Percentiles rank a stretch among this genome's conserved stretches.
Conservation (phyloP, 108 stramenopile genomes). For the Conticribra guillardii region DNA sequence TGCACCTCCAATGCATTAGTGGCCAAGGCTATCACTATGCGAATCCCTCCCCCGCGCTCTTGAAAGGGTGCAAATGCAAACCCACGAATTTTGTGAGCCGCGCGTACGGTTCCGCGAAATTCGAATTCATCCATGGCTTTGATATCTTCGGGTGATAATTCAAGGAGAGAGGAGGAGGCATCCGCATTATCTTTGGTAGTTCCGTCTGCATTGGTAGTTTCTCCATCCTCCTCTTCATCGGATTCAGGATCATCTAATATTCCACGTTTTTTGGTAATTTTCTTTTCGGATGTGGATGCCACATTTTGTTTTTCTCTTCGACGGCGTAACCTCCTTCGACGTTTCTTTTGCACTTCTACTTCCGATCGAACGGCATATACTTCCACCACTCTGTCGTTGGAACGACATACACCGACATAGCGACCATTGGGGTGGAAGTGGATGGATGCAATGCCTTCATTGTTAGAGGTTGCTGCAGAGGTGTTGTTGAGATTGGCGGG, state of each 20-base stretch:
- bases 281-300: constrained; percentile 30
- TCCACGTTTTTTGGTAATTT: constrained; percentile 62
- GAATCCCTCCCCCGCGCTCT: constrained; percentile 66
- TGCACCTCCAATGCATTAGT: constrained; percentile 93
- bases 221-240: constrained; percentile 58
- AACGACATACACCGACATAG: constrained; percentile 77
- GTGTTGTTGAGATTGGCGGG: constrained; percentile 67
- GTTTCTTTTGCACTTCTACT: constrained; percentile 81
- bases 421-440: constrained; percentile 77
- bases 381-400: constrained; percentile 79
- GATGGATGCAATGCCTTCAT: constrained; percentile 69
- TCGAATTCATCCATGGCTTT: constrained; percentile 94
- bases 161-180: constrained; percentile 6
- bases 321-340: constrained; percentile 76
- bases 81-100: constrained; percentile 84
- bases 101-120: constrained; percentile 75
- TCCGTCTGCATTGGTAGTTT: constrained; percentile 19
- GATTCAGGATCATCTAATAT: constrained; percentile 79
- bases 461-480: constrained; percentile 29
- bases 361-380: constrained; percentile 76
- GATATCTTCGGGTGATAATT: constrained; percentile 54
- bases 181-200: background rate
- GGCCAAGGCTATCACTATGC: constrained; percentile 82
- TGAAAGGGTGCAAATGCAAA: constrained; percentile 69
- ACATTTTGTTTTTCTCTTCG: constrained; percentile 73